A percentile compares a stretch with the other conserved stretches of the same genome.
phyloP scores from a whole-genome alignment of 2,329 filamentous ascomycete genomes.

The Xylaria sp. region DNA sequence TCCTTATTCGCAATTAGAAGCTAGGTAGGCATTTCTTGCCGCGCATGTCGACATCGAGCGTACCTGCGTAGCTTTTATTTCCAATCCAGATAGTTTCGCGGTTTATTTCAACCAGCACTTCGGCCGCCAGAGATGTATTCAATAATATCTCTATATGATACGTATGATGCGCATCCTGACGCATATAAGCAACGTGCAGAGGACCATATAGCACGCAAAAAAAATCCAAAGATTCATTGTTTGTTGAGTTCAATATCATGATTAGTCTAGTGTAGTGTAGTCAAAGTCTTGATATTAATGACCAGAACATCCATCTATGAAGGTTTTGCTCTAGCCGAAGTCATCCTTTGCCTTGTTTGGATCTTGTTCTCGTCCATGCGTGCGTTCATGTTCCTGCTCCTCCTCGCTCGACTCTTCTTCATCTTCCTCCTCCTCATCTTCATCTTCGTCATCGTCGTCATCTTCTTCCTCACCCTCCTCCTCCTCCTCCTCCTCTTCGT shows the following conservation, averaged over 20 bases:
- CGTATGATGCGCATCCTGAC: background rate
- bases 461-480: conserved; percentile 10
- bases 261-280: background rate
- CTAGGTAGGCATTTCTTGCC: background rate
- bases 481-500: background rate
- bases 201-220: background rate
- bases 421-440: background rate
- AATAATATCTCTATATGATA: background rate
- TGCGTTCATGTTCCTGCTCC: background rate
- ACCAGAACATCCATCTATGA: background rate
- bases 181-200: background rate
- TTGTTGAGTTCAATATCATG: background rate
- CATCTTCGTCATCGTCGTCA: background rate
- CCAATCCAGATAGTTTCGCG: background rate
- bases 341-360: conserved; percentile 33
- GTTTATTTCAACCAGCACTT: background rate
- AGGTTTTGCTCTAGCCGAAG: conserved; percentile 31
- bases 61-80: background rate
- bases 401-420: background rate
- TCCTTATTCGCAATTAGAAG: background rate
- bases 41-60: background rate
- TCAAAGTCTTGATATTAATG: background rate
- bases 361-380: conserved; percentile 8
- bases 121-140: background rate
- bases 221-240: background rate